Conservation (phyloP, 495 filamentous ascomycete species). For the Aspergillus bridgeri region DNA sequence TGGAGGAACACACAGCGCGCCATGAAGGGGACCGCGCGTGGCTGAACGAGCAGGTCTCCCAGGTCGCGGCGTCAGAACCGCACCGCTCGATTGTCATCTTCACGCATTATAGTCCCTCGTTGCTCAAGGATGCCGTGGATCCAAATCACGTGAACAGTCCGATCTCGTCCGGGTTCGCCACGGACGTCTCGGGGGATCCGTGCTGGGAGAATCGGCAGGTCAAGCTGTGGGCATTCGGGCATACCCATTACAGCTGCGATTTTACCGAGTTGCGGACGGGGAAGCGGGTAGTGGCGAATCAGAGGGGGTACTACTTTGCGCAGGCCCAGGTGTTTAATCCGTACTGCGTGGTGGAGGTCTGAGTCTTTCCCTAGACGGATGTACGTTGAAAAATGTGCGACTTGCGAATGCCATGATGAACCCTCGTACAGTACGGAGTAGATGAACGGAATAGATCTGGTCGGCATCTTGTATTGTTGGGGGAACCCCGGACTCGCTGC, state of each 20-base stretch:
- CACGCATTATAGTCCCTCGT: conserved; percentile 52
- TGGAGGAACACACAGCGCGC: conserved; percentile 38
- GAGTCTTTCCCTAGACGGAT: too few species aligned
- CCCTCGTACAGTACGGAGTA: too few species aligned
- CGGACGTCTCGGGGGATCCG: conserved; percentile 39
- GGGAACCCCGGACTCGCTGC: too few species aligned
- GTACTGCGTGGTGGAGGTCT: conserved; percentile 18
- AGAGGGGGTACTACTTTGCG: conserved; percentile 37
- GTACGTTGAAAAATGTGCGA: too few species aligned
- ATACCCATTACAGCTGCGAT: conserved; percentile 54
- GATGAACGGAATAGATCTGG: too few species aligned
- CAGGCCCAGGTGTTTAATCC: conserved; percentile 28
- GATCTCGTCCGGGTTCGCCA: conserved; percentile 42
- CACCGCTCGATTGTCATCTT: conserved; percentile 43
- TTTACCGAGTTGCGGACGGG: conserved; percentile 28
- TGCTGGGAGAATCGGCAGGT: conserved; percentile 47
- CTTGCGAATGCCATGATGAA: too few species aligned
- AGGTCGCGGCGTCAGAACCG: conserved; percentile 30
- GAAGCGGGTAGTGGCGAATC: conserved; percentile 35
- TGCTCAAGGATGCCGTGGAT: conserved; percentile 32
- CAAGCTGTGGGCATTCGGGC: conserved; percentile 54
- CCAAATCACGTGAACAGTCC: conserved; percentile 38
- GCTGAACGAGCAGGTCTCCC: conserved; percentile 46
- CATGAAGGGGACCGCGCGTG: conserved; percentile 45
- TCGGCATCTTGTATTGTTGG: too few species aligned